Percentiles rank a stretch among this genome's conserved stretches.
Conservation (phyloP, 2,329 filamentous ascomycete genomes). For the Epichloe amarillans region DNA sequence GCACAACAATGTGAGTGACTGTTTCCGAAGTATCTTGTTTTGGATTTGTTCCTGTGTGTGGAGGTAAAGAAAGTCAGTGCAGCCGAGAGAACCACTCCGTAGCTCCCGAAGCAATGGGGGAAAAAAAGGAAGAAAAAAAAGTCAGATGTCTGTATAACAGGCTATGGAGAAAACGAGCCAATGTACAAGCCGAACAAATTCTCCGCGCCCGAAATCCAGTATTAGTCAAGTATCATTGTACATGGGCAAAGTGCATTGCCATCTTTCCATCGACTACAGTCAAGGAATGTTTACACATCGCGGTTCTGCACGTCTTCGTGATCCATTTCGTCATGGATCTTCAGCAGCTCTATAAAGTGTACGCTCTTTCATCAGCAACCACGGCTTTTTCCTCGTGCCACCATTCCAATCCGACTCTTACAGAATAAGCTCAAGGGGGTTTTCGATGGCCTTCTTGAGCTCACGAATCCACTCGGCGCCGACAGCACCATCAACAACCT, state of each 20-base stretch:
- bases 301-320: background rate
- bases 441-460: conserved; percentile 96
- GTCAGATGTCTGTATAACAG: conserved; percentile 9
- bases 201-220: conserved; percentile 19
- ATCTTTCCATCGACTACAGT: conserved; percentile 8
- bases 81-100: background rate
- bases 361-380: conserved; percentile 6
- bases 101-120: background rate
- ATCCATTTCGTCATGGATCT: conserved; percentile 4
- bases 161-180: conserved; percentile 12
- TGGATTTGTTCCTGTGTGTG: too few relatives aligned
- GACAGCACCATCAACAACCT: conserved; percentile 92
- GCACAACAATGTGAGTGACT: too few relatives aligned
- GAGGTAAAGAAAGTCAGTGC: background rate
- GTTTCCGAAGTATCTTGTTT: too few relatives aligned
- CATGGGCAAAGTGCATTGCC: conserved; percentile 22
- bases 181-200: conserved; percentile 17
- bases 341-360: conserved; percentile 9
- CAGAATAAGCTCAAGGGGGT: conserved; percentile 86
- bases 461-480: conserved; percentile 94
- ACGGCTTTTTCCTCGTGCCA: background rate
- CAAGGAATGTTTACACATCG: conserved; percentile 1
- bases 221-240: conserved; percentile 31
- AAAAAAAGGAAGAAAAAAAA: background rate
- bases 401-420: conserved; percentile 25